phyloP scores from a whole-genome alignment of 164 flowering plant species.

The Paratinospora sagittata region DNA sequence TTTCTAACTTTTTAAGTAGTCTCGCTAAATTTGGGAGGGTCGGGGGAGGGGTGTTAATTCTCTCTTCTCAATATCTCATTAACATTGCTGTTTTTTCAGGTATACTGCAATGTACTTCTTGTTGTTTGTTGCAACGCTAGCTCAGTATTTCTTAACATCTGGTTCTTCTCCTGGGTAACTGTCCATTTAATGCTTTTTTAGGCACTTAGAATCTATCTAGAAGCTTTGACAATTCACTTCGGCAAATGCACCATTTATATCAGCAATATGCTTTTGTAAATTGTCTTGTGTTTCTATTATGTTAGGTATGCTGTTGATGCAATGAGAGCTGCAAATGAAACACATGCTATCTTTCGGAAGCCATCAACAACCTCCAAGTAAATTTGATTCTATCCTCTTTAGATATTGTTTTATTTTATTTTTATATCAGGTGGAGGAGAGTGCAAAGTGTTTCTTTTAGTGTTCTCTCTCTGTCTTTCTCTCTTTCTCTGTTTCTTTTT shows the following conservation, averaged over 20 bases:
- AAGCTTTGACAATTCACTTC: neutral
- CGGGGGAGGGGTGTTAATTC: neutral
- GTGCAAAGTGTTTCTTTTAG: neutral
- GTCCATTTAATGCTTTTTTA: neutral
- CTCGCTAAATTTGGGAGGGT: neutral
- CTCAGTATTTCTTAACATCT: conserved; percentile 74
- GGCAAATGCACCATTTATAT: neutral
- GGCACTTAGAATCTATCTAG: neutral
- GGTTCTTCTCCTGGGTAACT: conserved; percentile 91
- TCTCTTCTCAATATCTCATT: neutral
- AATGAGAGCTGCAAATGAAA: conserved; percentile 52
- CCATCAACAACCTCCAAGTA: conserved; percentile 54
- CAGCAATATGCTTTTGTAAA: neutral
- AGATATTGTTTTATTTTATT: neutral
- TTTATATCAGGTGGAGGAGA: neutral
- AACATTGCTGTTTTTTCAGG: conserved; percentile 38
- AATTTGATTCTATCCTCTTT: conserved; percentile 18
- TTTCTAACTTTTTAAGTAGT: neutral
- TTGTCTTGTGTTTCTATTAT: neutral
- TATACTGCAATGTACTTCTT: conserved; percentile 54
- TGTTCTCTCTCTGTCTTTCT: too few relatives aligned
- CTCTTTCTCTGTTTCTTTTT: neutral
- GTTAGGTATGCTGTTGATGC: conserved; percentile 83
- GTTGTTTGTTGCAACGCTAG: conserved; percentile 58
- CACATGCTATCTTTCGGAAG: conserved; percentile 31